Evolutionary conservation across 352 stramenopile genomes (phyloP), one percentile per base, ranked within the genome.

Genomic region (Phytophthora pistaciae): DNA sequence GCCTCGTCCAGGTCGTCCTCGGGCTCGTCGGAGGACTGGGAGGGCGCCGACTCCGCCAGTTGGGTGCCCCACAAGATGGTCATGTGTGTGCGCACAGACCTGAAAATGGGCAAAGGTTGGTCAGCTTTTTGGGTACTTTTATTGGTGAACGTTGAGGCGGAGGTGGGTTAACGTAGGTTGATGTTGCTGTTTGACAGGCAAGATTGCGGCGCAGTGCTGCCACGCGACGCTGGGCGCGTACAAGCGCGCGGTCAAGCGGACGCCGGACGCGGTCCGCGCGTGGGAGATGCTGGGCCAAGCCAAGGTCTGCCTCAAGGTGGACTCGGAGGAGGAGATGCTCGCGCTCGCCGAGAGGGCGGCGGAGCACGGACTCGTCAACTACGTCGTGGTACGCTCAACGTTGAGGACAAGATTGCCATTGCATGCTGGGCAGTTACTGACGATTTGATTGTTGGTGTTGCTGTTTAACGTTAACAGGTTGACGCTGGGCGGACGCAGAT

Each of bases 31-130:
- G 83, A 89, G 18, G 87, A 94, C 31, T 93, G 85, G 78, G 83
- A 93, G 44, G 89, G 78, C 66, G 76, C 79, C 46, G 87, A 95
- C 56, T 80, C 80, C 7, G 66, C 74, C 38, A 83, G 57, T 64
- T 94, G 76, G 81, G 61, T 83, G 64, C 88, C 88, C 21, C 90
- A 96, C 80, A 97, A 97, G 70, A 98, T 98, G 94, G 92, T 99
- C 57, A 85, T 99, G 20, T 97, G 92, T 64, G 97, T 99, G 70
- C 97, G 97, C 69, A 97, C 90, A 36, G 90, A 98, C 78, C 81
- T 99, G 48, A 96, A 94, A 74, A 99, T 99, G 97, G 93, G 94
- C 72, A 99, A 99, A 84, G 97, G 96, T 91, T 89, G 80, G 78
- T 88, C 65, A 90, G 29, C 29, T 74, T 56, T 83, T 46, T 36